Percentiles rank a stretch among this genome's conserved stretches.
phyloP scores from a whole-genome alignment of 106 monocot genomes.

The Allium sativum region DNA sequence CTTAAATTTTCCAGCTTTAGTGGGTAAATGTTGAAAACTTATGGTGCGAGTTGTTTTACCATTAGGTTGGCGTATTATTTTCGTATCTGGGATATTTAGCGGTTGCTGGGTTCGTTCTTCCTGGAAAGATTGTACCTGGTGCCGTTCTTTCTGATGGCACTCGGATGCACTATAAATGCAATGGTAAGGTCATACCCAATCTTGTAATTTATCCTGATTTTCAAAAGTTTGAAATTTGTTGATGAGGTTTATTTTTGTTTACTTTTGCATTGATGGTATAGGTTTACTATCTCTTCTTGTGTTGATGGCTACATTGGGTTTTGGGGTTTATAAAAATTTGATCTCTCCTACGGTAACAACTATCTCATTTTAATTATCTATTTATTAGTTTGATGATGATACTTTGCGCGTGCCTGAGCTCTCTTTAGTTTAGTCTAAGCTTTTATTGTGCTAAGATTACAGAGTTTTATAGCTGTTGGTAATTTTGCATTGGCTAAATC shows the following conservation, averaged over 20 bases:
- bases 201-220: no score
- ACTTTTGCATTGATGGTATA: conserved; percentile 8
- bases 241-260: not conserved
- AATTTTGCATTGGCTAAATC: no score
- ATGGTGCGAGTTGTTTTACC: not conserved
- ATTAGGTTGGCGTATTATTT: conserved; percentile 43
- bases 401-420: no score
- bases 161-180: conserved; percentile 75
- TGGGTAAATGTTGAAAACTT: not conserved
- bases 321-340: conserved; percentile 36
- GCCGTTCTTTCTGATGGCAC: conserved; percentile 72
- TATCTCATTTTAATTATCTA: not conserved
- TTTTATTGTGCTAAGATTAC: no score
- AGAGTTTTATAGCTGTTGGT: no score
- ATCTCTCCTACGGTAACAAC: conserved; percentile 53
- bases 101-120: conserved; percentile 51
- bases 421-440: no score
- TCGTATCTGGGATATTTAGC: conserved; percentile 57
- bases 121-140: conserved; percentile 72
- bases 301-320: conserved; percentile 35
- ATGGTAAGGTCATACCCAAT: conserved; percentile 24
- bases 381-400: no score
- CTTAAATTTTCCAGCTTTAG: not conserved
- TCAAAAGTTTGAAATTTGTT: not conserved
- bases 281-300: conserved; percentile 52